A percentile compares a stretch with the other conserved stretches of the same genome.
Conservation (phyloP, 352 stramenopile genomes). For the Phytophthora litchii region DNA sequence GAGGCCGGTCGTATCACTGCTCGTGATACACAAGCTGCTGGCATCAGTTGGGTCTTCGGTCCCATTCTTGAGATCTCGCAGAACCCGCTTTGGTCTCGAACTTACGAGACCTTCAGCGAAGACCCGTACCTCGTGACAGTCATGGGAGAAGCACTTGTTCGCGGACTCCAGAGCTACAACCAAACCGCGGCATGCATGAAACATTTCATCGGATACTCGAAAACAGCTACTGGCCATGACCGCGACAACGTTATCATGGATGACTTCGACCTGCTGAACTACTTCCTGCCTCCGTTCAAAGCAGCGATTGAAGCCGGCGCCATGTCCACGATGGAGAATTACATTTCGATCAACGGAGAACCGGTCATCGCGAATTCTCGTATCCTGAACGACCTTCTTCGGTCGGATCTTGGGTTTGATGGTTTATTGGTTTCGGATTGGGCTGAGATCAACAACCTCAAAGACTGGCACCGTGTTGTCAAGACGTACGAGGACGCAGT, state of each 20-base stretch:
- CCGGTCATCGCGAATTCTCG: slow-evolving; percentile 82
- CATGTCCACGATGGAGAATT: slow-evolving; percentile 92
- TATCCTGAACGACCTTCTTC: slow-evolving; percentile 75
- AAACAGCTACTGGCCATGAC: slow-evolving; percentile 77
- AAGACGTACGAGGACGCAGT: slow-evolving; percentile 51
- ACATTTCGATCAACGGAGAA: slow-evolving; percentile 91
- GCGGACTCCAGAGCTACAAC: slow-evolving; percentile 76
- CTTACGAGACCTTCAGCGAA: slow-evolving; percentile 94
- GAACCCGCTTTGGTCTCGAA: slow-evolving; percentile 85
- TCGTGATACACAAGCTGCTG: slow-evolving; percentile 81
- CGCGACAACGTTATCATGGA: slow-evolving; percentile 72
- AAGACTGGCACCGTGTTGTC: slow-evolving; percentile 55
- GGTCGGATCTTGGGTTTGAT: slow-evolving; percentile 78
- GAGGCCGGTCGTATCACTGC: slow-evolving; percentile 69
- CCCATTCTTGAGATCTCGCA: slow-evolving; percentile 83
- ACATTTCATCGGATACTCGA: slow-evolving; percentile 85
- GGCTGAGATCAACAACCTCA: slow-evolving; percentile 88
- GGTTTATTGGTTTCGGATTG: slow-evolving; percentile 91
- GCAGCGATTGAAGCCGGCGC: slow-evolving; percentile 72
- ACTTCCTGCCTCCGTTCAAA: slow-evolving; percentile 83
- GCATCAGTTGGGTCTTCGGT: slow-evolving; percentile 89
- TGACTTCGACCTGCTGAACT: slow-evolving; percentile 77
- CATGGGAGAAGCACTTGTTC: slow-evolving; percentile 75
- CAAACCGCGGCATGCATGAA: slow-evolving; percentile 84
- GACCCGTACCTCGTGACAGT: slow-evolving; percentile 77